These are phyloP conservation scores for Skeletonema potamos DNA, from an alignment of 108 stramenopile species.

Conservation along the genomic window DNA sequence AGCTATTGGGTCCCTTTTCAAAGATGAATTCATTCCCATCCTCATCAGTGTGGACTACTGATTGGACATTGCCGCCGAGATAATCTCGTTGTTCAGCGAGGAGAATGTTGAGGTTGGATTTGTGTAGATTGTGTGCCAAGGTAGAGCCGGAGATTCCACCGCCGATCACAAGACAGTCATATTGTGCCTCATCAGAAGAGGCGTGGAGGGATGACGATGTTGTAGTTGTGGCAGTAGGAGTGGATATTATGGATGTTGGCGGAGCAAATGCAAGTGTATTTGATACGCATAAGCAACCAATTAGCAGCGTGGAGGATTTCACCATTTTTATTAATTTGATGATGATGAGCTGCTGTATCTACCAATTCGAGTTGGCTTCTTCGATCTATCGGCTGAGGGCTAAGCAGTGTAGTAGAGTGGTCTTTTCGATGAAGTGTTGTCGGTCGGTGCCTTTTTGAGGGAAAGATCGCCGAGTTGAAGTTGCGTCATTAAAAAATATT, in stretches of 20 bases:
- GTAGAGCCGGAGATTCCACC: conserved; percentile 91
- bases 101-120: conserved; percentile 56
- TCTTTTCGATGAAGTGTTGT: too few relatives aligned
- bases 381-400: too few relatives aligned
- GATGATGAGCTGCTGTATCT: too few relatives aligned
- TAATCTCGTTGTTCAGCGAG: conserved; percentile 82
- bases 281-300: background rate
- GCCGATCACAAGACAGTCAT: conserved; percentile 90
- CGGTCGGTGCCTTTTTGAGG: too few relatives aligned
- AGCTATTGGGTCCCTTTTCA: conserved; percentile 97
- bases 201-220: background rate
- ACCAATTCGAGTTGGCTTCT: too few relatives aligned
- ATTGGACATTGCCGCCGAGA: conserved; percentile 94
- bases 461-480: too few relatives aligned
- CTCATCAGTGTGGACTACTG: conserved; percentile 45
- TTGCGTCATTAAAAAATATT: too few relatives aligned
- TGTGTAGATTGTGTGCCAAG: conserved; percentile 84
- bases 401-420: too few relatives aligned
- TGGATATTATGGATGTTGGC: background rate
- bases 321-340: background rate
- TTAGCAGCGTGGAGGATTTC: background rate
- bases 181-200: conserved; percentile 4
- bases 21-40: conserved; percentile 85
- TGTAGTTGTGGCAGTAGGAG: conserved; percentile 20
- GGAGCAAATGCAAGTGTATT: conserved; percentile 7